Percentiles rank a stretch among this genome's conserved stretches.
Conservation (phyloP, 2,329 filamentous ascomycete species). For the Cladosporium austrohemisphaericum region DNA sequence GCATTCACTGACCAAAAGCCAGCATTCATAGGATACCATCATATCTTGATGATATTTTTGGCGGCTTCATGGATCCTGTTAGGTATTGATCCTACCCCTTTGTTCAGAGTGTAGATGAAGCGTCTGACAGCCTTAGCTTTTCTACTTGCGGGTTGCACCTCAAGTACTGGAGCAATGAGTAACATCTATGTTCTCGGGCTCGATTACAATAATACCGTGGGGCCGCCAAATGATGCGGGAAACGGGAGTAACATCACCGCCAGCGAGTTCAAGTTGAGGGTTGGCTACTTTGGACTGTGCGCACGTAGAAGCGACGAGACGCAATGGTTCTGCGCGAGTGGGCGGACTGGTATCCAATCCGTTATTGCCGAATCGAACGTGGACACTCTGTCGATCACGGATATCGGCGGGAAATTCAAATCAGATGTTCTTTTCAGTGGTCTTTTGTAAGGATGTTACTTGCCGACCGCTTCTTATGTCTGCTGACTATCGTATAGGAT, state of each 20-base stretch:
- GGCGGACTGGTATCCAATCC: conserved; percentile 5
- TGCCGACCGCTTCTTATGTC: neutral
- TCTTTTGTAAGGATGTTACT: conserved; percentile 3
- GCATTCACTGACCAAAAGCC: too few relatives aligned
- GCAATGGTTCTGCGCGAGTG: conserved; percentile 16
- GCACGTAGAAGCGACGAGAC: conserved; percentile 3
- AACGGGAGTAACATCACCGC: neutral
- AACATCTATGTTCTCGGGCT: neutral
- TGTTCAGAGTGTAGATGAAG: neutral
- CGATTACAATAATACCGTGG: neutral
- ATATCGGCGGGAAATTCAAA: neutral
- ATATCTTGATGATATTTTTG: neutral
- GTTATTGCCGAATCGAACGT: conserved; percentile 1
- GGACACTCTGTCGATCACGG: conserved; percentile 13
- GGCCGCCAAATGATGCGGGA: too few relatives aligned
- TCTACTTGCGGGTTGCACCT: conserved; percentile 1
- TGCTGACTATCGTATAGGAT: neutral
- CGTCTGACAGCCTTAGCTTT: neutral
- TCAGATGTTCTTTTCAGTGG: conserved; percentile 12
- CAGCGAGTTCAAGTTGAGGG: neutral
- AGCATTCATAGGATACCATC: neutral
- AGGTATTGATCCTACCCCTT: neutral
- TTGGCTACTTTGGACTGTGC: conserved; percentile 18
- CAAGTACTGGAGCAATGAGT: neutral
- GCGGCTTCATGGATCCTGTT: neutral